Conservation (phyloP, 805 yeast genomes). For the Yamadazyma ubonensis region DNA sequence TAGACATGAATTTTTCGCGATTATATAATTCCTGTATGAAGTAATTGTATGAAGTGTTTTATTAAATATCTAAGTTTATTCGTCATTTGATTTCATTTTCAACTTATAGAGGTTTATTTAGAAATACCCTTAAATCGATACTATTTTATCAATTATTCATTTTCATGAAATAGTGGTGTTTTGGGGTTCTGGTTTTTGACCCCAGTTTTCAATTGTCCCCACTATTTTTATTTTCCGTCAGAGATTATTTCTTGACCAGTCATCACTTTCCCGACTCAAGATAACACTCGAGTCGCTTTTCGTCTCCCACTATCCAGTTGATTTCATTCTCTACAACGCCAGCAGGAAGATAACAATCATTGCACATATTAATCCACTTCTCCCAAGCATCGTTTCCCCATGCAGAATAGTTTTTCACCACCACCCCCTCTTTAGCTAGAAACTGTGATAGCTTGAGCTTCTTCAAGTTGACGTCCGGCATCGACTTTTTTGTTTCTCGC, state of each 20-base stretch:
- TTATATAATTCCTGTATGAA: no score
- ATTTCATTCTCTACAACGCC: slow-evolving; percentile 24
- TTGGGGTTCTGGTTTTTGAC: neutral
- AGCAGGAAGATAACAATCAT: slow-evolving; percentile 19
- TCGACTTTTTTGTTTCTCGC: slow-evolving; percentile 19
- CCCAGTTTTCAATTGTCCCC: neutral
- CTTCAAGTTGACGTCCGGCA: slow-evolving; percentile 27
- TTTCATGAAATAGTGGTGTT: no score
- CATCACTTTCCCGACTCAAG: slow-evolving; percentile 6
- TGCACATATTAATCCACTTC: slow-evolving; percentile 32
- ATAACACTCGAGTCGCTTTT: slow-evolving; percentile 34
- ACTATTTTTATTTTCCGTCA: no score
- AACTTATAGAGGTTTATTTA: no score
- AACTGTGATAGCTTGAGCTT: slow-evolving; percentile 25
- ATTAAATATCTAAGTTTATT: no score
- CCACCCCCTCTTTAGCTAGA: slow-evolving; percentile 10
- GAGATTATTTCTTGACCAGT: no score
- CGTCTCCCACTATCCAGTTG: slow-evolving; percentile 42
- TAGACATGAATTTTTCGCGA: slow-evolving; percentile 21
- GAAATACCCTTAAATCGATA: no score
- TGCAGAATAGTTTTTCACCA: neutral
- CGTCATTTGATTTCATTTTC: no score
- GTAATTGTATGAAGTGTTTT: no score
- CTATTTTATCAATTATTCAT: no score
- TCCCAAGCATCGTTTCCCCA: slow-evolving; percentile 18